These are phyloP conservation scores for Waltiozyma sp. DNA, from an alignment of 1,139 yeast genomes.

Conservation along the genomic window DNA sequence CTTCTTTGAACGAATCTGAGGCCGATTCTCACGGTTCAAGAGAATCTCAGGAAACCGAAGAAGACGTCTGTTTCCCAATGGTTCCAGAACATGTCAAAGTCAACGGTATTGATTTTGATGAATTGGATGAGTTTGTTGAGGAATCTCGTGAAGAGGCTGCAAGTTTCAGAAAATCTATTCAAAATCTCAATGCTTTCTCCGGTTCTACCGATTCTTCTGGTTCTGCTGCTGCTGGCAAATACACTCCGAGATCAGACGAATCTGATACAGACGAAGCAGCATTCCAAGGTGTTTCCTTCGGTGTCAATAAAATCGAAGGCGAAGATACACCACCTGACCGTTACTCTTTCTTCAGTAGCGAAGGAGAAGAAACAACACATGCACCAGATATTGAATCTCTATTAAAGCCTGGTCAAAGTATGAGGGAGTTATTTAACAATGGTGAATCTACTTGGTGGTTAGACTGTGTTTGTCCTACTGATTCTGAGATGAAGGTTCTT, in stretches of 20 bases:
- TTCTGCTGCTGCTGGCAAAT: constrained; percentile 47
- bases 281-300: constrained; percentile 25
- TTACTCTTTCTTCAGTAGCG: constrained; percentile 73
- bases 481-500: constrained; percentile 53
- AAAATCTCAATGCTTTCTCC: neutral
- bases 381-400: constrained; percentile 78
- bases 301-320: constrained; percentile 27
- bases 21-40: constrained; percentile 63
- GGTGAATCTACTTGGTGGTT: constrained; percentile 58
- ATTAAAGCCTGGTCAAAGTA: constrained; percentile 51
- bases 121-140: constrained; percentile 61
- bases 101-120: constrained; percentile 71
- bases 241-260: constrained; percentile 33
- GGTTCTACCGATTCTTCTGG: constrained; percentile 20
- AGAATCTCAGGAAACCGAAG: constrained; percentile 80
- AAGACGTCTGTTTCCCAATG: constrained; percentile 97
- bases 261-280: constrained; percentile 4
- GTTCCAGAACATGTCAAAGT: constrained; percentile 57
- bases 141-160: constrained; percentile 27
- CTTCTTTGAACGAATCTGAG: constrained; percentile 41
- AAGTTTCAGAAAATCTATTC: constrained; percentile 12
- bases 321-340: constrained; percentile 48
- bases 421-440: constrained; percentile 48
- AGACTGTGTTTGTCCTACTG: constrained; percentile 61
- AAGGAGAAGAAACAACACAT: constrained; percentile 78